phyloP scores from a whole-genome alignment of 306 rosid species.

The Cicer cuneatum region DNA sequence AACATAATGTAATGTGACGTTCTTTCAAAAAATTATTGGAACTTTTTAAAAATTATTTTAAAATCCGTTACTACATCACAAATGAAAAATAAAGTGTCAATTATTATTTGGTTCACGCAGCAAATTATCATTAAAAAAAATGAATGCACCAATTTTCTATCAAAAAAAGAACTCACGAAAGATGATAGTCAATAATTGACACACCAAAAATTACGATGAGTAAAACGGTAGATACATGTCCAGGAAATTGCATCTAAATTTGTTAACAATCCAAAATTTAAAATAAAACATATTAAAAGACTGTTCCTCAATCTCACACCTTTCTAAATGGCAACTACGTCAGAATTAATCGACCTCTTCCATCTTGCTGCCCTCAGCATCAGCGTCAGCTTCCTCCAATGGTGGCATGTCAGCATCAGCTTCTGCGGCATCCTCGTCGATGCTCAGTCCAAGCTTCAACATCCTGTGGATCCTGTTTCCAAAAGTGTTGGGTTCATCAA shows the following conservation, averaged over 20 bases:
- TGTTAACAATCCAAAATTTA: conserved; percentile 9
- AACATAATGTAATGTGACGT: too few species aligned
- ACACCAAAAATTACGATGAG: neutral
- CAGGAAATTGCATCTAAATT: conserved; percentile 5
- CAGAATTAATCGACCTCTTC: conserved; percentile 81
- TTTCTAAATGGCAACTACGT: neutral
- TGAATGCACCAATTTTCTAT: neutral
- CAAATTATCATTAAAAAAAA: neutral
- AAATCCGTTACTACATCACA: too few species aligned
- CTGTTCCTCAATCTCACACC: neutral
- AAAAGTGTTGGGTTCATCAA: conserved; percentile 93
- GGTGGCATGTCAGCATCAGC: conserved; percentile 91
- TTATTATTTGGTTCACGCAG: neutral
- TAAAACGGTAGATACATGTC: neutral
- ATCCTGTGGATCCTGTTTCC: conserved; percentile 97
- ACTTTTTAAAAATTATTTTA: too few species aligned
- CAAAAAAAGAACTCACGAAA: neutral
- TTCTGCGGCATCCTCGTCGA: conserved; percentile 76
- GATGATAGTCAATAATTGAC: neutral
- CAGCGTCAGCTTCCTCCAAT: conserved; percentile 79
- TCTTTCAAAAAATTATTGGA: too few species aligned
- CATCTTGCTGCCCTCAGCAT: conserved; percentile 96
- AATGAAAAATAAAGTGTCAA: too few species aligned
- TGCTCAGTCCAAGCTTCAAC: conserved; percentile 91
- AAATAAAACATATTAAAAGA: conserved; percentile 18